Evolutionary conservation across 2,329 filamentous ascomycete genomes (phyloP).

Genomic region (Rosellinia necatrix): DNA sequence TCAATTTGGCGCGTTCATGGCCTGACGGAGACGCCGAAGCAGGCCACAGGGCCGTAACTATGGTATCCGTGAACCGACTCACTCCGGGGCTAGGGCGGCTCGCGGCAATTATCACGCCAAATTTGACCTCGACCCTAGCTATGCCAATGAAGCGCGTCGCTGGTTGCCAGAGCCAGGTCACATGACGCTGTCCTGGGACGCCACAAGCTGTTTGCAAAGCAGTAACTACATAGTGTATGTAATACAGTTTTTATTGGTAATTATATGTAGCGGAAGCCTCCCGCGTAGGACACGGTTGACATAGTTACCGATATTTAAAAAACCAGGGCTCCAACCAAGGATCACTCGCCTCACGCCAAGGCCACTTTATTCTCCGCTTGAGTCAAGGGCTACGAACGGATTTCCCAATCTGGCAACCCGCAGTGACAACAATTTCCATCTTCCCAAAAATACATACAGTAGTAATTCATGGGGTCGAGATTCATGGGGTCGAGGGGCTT

Average conservation of each 20-base stretch:
- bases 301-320: too few species aligned
- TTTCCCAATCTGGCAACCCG: slow-evolving; percentile 24
- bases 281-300: too few species aligned
- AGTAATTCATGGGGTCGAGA: slow-evolving; percentile 2
- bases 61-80: slow-evolving; percentile 4
- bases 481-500: neutral
- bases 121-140: neutral
- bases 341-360: slow-evolving; percentile 15
- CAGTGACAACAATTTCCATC: neutral
- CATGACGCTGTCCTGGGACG: too few species aligned
- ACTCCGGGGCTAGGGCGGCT: slow-evolving; percentile 3
- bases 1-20: slow-evolving; percentile 2
- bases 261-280: too few species aligned
- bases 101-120: neutral
- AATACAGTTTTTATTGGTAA: too few species aligned
- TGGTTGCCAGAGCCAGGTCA: too few species aligned
- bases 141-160: slow-evolving; percentile 1
- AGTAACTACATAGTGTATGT: too few species aligned
- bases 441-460: neutral
- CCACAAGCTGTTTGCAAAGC: too few species aligned
- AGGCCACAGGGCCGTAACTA: too few species aligned
- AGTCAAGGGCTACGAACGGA: slow-evolving; percentile 2
- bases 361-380: neutral
- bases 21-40: neutral
- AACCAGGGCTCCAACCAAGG: too few species aligned